These are phyloP conservation scores for Uncinocarpus reesii DNA, from an alignment of 2,329 filamentous ascomycete genomes.

Conservation along the genomic window DNA sequence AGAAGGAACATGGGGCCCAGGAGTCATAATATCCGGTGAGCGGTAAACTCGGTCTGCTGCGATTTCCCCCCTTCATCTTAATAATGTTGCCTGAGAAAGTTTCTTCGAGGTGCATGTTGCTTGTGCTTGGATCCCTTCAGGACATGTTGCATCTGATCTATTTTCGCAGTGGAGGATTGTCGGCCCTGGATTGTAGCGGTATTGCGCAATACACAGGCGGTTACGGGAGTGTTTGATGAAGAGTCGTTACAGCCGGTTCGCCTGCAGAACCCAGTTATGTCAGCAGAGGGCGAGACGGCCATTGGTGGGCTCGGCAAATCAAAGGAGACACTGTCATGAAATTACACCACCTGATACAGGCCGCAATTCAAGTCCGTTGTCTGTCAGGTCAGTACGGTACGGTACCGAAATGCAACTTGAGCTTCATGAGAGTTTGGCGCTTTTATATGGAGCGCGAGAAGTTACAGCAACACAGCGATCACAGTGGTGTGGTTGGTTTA, in stretches of 20 bases:
- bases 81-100: neutral
- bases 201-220: neutral
- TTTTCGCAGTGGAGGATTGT: neutral
- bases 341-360: neutral
- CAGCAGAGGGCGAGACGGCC: neutral
- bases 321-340: neutral
- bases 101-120: neutral
- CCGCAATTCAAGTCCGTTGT: neutral
- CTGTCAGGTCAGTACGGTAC: too few relatives aligned
- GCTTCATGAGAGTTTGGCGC: too few relatives aligned
- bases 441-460: too few relatives aligned
- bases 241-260: neutral
- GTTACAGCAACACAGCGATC: too few relatives aligned
- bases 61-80: too few relatives aligned
- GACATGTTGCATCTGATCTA: neutral
- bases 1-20: neutral
- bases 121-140: neutral
- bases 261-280: neutral
- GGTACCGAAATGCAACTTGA: too few relatives aligned
- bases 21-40: slow-evolving; percentile 5
- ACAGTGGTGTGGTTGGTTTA: neutral
- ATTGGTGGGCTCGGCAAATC: slow-evolving; percentile 1
- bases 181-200: neutral
- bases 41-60: neutral
- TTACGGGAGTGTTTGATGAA: neutral